Evolutionary conservation across 2,329 filamentous ascomycete species (phyloP).

Genomic region (Venturia pyrina): DNA sequence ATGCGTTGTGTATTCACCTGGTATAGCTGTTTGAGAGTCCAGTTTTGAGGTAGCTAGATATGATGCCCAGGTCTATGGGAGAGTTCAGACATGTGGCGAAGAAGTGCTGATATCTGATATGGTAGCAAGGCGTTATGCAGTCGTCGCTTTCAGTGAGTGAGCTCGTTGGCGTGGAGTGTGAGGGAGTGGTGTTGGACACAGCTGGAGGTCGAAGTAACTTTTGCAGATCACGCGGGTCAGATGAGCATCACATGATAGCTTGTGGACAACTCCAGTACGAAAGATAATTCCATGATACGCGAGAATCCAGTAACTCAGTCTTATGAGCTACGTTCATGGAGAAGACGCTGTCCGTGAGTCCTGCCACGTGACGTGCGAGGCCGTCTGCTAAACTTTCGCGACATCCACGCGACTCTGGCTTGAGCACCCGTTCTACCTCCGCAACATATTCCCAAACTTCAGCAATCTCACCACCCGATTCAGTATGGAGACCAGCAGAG

Average conservation of each 20-base stretch:
- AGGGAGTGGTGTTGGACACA: too few relatives aligned
- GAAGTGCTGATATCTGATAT: background rate
- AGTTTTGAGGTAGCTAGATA: background rate
- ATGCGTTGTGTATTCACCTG: background rate
- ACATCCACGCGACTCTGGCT: too few relatives aligned
- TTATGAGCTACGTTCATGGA: too few relatives aligned
- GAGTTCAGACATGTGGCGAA: background rate
- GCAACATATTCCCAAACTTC: background rate
- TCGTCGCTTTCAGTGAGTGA: background rate
- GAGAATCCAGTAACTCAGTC: too few relatives aligned
- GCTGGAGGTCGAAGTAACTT: background rate
- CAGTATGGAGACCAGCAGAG: slow-evolving; percentile 4
- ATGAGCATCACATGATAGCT: too few relatives aligned
- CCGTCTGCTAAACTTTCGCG: too few relatives aligned
- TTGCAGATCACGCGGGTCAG: background rate
- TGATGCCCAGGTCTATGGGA: too few relatives aligned
- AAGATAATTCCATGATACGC: too few relatives aligned
- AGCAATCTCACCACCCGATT: background rate
- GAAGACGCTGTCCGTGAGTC: too few relatives aligned
- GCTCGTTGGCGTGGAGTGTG: too few relatives aligned
- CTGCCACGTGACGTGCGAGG: too few relatives aligned
- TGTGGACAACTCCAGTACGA: too few relatives aligned
- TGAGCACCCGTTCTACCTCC: background rate
- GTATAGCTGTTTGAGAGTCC: background rate
- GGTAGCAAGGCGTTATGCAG: background rate